These are phyloP conservation scores for Beta vulgaris DNA, from an alignment of 148 eudicot species.

Conservation along the genomic window DNA sequence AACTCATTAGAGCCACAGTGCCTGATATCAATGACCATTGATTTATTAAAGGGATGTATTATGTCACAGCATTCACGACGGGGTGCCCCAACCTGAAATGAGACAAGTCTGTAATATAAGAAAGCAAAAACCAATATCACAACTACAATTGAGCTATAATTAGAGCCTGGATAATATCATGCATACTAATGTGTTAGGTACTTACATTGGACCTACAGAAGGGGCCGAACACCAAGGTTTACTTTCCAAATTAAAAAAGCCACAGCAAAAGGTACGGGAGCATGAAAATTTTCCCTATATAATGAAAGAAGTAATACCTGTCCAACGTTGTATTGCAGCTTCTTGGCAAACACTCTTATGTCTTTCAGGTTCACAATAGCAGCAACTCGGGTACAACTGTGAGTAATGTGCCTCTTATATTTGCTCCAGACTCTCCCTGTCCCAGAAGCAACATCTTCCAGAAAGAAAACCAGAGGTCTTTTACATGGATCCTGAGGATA, in stretches of 20 bases:
- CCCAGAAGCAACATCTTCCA: slow-evolving; percentile 41
- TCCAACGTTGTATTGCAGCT: slow-evolving; percentile 35
- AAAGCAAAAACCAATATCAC: neutral
- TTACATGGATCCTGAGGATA: slow-evolving; percentile 47
- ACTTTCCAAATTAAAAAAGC: too few species aligned
- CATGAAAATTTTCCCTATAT: neutral
- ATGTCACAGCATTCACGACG: slow-evolving; percentile 85
- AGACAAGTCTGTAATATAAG: neutral
- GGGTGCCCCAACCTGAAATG: slow-evolving; percentile 41
- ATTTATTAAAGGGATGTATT: slow-evolving; percentile 37
- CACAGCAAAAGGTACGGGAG: neutral
- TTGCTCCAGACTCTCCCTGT: slow-evolving; percentile 37
- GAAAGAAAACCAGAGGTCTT: slow-evolving; percentile 63
- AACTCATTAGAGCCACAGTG: slow-evolving; percentile 55
- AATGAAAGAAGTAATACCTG: slow-evolving; percentile 36
- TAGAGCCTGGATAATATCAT: too few species aligned
- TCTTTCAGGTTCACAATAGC: slow-evolving; percentile 31
- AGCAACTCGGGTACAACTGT: slow-evolving; percentile 36
- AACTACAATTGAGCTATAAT: neutral
- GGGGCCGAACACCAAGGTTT: too few species aligned
- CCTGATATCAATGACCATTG: slow-evolving; percentile 51
- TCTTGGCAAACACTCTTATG: slow-evolving; percentile 50
- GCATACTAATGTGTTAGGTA: too few species aligned
- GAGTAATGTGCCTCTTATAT: slow-evolving; percentile 37
- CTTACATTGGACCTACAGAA: too few species aligned